Evolutionary conservation across 2,329 filamentous ascomycete species (phyloP).

Genomic region (Raffaelea ambrosiae): DNA sequence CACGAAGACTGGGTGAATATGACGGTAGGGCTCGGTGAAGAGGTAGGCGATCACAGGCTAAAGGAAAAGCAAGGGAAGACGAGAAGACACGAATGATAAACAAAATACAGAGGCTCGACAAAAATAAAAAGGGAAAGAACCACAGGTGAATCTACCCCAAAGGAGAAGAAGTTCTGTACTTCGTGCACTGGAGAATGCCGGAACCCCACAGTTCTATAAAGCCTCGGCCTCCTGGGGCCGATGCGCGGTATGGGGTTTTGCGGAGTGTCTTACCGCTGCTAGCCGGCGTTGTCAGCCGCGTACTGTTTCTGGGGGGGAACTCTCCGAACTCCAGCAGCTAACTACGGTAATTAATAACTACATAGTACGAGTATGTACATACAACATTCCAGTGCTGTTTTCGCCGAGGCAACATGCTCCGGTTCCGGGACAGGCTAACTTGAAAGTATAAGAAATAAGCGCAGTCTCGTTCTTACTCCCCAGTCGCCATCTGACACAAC

Average conservation of each 20-base stretch:
- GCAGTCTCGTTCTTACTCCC: too few relatives aligned
- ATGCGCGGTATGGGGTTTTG: neutral
- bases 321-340: too few relatives aligned
- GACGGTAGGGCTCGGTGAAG: too few relatives aligned
- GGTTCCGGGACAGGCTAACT: too few relatives aligned
- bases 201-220: neutral
- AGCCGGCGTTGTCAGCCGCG: neutral
- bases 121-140: neutral
- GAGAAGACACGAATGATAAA: neutral
- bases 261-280: neutral
- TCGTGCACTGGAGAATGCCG: neutral
- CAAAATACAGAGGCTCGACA: too few relatives aligned
- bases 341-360: too few relatives aligned
- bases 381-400: too few relatives aligned
- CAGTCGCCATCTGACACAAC: too few relatives aligned
- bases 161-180: neutral
- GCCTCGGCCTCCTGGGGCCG: neutral
- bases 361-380: too few relatives aligned
- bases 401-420: too few relatives aligned
- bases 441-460: too few relatives aligned
- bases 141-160: neutral
- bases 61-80: neutral
- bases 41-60: neutral
- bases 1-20: neutral
- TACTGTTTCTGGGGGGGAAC: neutral